These are phyloP conservation scores for Pythium sp. DNA, from an alignment of 352 stramenopile species.

Conservation along the genomic window DNA sequence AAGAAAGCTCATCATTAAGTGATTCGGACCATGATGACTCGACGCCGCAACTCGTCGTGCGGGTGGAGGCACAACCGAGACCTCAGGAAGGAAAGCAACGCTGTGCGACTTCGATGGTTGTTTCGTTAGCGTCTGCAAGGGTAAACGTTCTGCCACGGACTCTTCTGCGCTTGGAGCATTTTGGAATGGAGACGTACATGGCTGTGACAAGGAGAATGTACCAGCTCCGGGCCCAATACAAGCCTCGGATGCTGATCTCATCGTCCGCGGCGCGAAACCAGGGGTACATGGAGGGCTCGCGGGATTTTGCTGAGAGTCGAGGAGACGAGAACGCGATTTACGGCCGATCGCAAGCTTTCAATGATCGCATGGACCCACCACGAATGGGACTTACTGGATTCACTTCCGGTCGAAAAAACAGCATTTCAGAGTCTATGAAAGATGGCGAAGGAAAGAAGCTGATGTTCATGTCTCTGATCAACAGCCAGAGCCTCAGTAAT, in stretches of 20 bases:
- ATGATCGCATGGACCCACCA: slow-evolving; percentile 6
- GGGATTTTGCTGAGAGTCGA: slow-evolving; percentile 25
- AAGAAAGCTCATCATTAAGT: background rate
- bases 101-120: slow-evolving; percentile 7
- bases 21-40: background rate
- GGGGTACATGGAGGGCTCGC: slow-evolving; percentile 27
- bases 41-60: slow-evolving; percentile 9
- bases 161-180: slow-evolving; percentile 54
- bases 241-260: slow-evolving; percentile 30
- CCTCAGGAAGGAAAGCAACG: background rate
- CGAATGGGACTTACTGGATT: slow-evolving; percentile 3
- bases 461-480: slow-evolving; percentile 7
- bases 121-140: slow-evolving; percentile 37
- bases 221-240: slow-evolving; percentile 40
- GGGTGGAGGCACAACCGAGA: background rate
- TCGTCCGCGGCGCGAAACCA: slow-evolving; percentile 20
- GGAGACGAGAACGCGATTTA: slow-evolving; percentile 1
- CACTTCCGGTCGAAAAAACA: slow-evolving; percentile 34
- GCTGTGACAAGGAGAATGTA: slow-evolving; percentile 37
- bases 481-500: background rate
- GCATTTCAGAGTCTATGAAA: slow-evolving; percentile 28
- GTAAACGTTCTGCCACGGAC: slow-evolving; percentile 52
- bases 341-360: slow-evolving; percentile 1
- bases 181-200: slow-evolving; percentile 47
- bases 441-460: slow-evolving; percentile 7